Percentiles rank a stretch among this genome's conserved stretches.
Evolutionary conservation across 768 basidiomycete genomes (phyloP).

Genomic region (Phylloporus sp.): DNA sequence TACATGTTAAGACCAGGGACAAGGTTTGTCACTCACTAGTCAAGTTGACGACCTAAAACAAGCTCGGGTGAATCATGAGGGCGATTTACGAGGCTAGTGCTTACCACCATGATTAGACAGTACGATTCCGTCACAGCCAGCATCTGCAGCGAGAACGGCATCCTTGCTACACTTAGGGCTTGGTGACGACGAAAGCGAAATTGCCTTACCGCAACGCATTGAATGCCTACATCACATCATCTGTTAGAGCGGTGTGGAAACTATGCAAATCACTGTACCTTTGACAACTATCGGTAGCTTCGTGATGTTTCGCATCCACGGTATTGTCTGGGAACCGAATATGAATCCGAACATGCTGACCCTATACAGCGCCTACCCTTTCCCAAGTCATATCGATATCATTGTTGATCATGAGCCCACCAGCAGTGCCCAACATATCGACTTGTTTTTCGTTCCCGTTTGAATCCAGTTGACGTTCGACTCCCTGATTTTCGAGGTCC

Average conservation of each 20-base stretch:
- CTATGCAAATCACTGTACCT: conserved; percentile 35
- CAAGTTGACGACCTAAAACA: conserved; percentile 62
- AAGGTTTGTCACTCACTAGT: conserved; percentile 49
- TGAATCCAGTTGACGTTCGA: conserved; percentile 18
- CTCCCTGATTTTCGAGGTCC: conserved; percentile 45
- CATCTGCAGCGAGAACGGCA: conserved; percentile 76
- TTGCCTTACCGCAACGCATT: conserved; percentile 56
- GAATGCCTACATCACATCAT: conserved; percentile 51
- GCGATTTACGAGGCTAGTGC: conserved; percentile 1
- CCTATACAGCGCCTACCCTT: conserved; percentile 36
- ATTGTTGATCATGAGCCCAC: conserved; percentile 58
- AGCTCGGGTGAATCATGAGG: neutral
- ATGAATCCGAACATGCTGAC: neutral
- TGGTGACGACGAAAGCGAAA: neutral
- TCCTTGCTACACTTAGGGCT: conserved; percentile 46
- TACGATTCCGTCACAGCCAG: conserved; percentile 83
- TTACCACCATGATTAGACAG: conserved; percentile 88
- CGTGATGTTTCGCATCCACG: conserved; percentile 68
- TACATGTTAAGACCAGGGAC: neutral
- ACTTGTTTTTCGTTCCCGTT: conserved; percentile 33
- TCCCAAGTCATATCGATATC: conserved; percentile 78
- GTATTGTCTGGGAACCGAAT: conserved; percentile 50
- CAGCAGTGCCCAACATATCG: conserved; percentile 60
- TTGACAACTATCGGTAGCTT: conserved; percentile 71
- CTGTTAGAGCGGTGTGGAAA: conserved; percentile 8